A percentile compares a stretch with the other conserved stretches of the same genome.
Evolutionary conservation across 805 yeast species (phyloP).

Genomic region (Ascoidea tarda): DNA sequence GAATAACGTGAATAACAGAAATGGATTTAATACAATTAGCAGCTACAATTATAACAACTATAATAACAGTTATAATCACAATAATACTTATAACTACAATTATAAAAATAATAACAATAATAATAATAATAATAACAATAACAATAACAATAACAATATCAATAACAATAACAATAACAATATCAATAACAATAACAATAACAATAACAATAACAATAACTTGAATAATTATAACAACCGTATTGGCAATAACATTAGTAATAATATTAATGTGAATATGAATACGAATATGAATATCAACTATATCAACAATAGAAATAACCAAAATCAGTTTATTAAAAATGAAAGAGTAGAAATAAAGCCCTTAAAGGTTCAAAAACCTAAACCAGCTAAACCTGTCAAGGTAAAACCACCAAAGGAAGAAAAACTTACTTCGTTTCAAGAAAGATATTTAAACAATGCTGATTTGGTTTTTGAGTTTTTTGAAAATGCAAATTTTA

Average conservation of each 20-base stretch:
- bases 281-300: slow-evolving; percentile 5
- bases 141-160: not conserved
- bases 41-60: not conserved
- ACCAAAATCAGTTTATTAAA: not conserved
- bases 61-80: not conserved
- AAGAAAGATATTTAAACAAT: slow-evolving; percentile 50
- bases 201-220: slow-evolving; percentile 8
- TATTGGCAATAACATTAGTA: not conserved
- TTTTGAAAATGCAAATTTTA: slow-evolving; percentile 59
- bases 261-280: slow-evolving; percentile 4
- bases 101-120: not conserved
- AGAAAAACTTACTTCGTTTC: slow-evolving; percentile 59
- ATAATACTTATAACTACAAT: no score
- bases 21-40: not conserved
- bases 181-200: slow-evolving; percentile 1
- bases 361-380: slow-evolving; percentile 10
- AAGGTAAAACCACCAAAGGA: slow-evolving; percentile 21
- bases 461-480: slow-evolving; percentile 79
- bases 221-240: slow-evolving; percentile 1
- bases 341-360: slow-evolving; percentile 1
- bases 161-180: no score
- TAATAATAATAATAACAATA: slow-evolving; percentile 5
- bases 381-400: slow-evolving; percentile 6
- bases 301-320: not conserved
- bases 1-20: no score